These are phyloP conservation scores for Diaporthe longicolla DNA, from an alignment of 2,329 filamentous ascomycete genomes.

Conservation along the genomic window DNA sequence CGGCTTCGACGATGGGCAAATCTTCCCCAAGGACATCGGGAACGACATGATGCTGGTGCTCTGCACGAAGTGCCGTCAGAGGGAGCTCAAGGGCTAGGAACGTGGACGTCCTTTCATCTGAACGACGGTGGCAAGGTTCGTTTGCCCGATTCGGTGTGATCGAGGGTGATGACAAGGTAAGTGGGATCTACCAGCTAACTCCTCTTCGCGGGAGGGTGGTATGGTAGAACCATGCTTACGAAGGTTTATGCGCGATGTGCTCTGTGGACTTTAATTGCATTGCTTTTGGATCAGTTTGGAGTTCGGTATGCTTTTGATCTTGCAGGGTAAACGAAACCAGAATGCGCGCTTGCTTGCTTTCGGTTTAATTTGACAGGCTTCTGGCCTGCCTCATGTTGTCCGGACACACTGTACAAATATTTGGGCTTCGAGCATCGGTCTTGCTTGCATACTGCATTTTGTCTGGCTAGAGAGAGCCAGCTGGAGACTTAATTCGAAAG, in stretches of 20 bases:
- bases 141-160: slow-evolving; percentile 1
- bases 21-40: slow-evolving; percentile 70
- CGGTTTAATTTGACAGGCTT: slow-evolving; percentile 18
- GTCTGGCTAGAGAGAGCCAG: slow-evolving; percentile 28
- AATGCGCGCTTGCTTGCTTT: slow-evolving; percentile 23
- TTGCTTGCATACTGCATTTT: slow-evolving; percentile 29
- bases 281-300: slow-evolving; percentile 41
- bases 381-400: slow-evolving; percentile 24
- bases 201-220: neutral
- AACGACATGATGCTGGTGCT: slow-evolving; percentile 67
- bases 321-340: slow-evolving; percentile 14
- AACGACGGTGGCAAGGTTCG: neutral
- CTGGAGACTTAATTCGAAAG: slow-evolving; percentile 12
- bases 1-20: slow-evolving; percentile 75
- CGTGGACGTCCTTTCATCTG: slow-evolving; percentile 21
- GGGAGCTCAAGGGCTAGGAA: slow-evolving; percentile 67
- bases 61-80: slow-evolving; percentile 73
- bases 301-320: slow-evolving; percentile 32
- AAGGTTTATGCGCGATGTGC: slow-evolving; percentile 34
- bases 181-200: slow-evolving; percentile 11
- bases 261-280: slow-evolving; percentile 32
- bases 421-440: slow-evolving; percentile 25
- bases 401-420: slow-evolving; percentile 36
- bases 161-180: slow-evolving; percentile 25
- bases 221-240: slow-evolving; percentile 35